Evolutionary conservation across 306 rosid genomes (phyloP), one percentile per base, ranked within the genome.

Genomic region (Rosa lucieae): DNA sequence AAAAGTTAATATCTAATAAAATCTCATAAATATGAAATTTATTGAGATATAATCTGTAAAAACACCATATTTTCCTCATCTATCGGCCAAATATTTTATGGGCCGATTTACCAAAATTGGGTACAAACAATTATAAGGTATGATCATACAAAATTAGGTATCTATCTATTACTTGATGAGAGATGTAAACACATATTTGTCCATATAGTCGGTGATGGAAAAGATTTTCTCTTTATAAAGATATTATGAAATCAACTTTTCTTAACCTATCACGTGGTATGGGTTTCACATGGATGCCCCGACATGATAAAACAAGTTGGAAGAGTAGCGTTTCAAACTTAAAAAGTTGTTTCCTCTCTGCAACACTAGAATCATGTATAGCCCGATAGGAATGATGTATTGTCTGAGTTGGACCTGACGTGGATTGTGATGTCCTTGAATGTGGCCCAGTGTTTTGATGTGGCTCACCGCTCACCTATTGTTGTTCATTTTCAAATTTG

Each of bases 361-460:
- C 13, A 26, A 26, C 67, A 26, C 13, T 26, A 5, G 67, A 21
- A 23, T 61, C 37, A 4, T 61, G 32, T 51, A 3, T 6, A 37
- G 37, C 37, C 37, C 3, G 2, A 32, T 37, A 1, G 11, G 21
- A 53, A 35, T 2, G 12, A 53, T 77, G 53, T 52, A 4, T 46
- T 49, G 2, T 13, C 18, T 18, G 51, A 46, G 67, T 49, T 73
- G 72, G 83, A 35, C 72, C 61, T 48, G 44, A 42, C 11, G 39
- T 70, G 8, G 59, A 56, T 15, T 63, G 66, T 71, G 49, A 65
- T 51, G 70, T 79, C 81, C 26, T 76, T 37, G 39, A 70, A 62
- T 8, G 26, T 71, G 78, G 61, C 5, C 67, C 72, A 65, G 70
- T 71, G 80, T 61, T 71, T 43, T 61, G 70, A 75, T 61, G 70